These are phyloP conservation scores for Colletotrichum godetiae DNA, from an alignment of 2,329 filamentous ascomycete genomes.

Conservation along the genomic window DNA sequence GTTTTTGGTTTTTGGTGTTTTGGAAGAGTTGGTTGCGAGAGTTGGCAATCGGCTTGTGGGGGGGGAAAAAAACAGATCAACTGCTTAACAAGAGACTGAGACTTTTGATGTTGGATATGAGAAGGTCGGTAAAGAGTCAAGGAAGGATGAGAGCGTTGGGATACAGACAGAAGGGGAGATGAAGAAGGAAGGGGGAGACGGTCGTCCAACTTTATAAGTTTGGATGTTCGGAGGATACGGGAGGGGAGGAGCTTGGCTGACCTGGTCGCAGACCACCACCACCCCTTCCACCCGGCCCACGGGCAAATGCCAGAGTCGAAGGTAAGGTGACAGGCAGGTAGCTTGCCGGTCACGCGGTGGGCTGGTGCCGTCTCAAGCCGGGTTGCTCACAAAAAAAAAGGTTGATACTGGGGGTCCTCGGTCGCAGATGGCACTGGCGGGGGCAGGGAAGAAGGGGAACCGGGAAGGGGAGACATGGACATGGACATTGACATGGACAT, in stretches of 20 bases:
- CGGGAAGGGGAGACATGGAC: background rate
- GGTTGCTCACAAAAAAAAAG: background rate
- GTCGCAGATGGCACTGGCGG: background rate
- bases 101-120: background rate
- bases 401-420: background rate
- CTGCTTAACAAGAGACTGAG: conserved; percentile 1
- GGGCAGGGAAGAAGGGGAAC: background rate
- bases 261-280: background rate
- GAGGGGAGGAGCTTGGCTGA: conserved; percentile 7
- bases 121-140: background rate
- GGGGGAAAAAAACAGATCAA: conserved; percentile 30
- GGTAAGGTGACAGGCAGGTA: background rate
- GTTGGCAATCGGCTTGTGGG: background rate
- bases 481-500: no score
- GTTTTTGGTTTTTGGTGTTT: background rate
- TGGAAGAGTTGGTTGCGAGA: background rate
- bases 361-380: conserved; percentile 5
- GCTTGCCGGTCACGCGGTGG: background rate
- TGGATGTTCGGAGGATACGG: background rate
- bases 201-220: conserved; percentile 29
- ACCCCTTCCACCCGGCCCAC: background rate
- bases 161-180: fast-evolving
- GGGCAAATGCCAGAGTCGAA: background rate
- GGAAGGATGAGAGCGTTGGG: conserved; percentile 20
- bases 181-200: background rate